Percentiles rank a stretch among this genome's conserved stretches.
Conservation (phyloP, 164 flowering plant species). For the Aristolochia contorta region DNA sequence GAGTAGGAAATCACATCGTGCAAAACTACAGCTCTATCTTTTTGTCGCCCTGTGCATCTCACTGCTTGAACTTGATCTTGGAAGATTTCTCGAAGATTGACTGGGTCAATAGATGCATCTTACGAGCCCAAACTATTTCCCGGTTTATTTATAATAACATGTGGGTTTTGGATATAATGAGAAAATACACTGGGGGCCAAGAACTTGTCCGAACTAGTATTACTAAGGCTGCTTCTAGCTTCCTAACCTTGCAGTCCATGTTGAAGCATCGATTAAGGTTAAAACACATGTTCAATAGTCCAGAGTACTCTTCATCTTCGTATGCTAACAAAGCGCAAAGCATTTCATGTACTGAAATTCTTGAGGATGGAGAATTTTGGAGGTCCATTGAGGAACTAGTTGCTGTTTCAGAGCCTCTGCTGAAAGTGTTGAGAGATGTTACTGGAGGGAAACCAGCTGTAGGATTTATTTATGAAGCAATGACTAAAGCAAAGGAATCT, state of each 20-base stretch:
- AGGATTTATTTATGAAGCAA: constrained; percentile 69
- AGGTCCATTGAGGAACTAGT: constrained; percentile 76
- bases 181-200: constrained; percentile 65
- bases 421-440: constrained; percentile 76
- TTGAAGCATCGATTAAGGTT: constrained; percentile 55
- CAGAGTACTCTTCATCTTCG: constrained; percentile 49
- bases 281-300: constrained; percentile 69
- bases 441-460: constrained; percentile 78
- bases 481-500: constrained; percentile 88
- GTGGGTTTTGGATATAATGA: constrained; percentile 67
- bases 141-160: constrained; percentile 69
- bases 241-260: constrained; percentile 69
- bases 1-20: constrained; percentile 51
- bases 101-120: constrained; percentile 75
- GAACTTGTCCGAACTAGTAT: constrained; percentile 66
- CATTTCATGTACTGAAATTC: constrained; percentile 38
- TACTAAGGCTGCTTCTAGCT: constrained; percentile 62
- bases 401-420: constrained; percentile 79
- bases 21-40: constrained; percentile 67
- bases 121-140: constrained; percentile 70
- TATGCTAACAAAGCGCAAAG: constrained; percentile 53
- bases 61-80: constrained; percentile 67
- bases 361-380: constrained; percentile 85
- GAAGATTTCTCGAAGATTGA: constrained; percentile 86
- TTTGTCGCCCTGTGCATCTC: constrained; percentile 79